A percentile compares a stretch with the other conserved stretches of the same genome.
phyloP scores from a whole-genome alignment of 2,329 filamentous ascomycete genomes.

The Diplocarpon rosae region DNA sequence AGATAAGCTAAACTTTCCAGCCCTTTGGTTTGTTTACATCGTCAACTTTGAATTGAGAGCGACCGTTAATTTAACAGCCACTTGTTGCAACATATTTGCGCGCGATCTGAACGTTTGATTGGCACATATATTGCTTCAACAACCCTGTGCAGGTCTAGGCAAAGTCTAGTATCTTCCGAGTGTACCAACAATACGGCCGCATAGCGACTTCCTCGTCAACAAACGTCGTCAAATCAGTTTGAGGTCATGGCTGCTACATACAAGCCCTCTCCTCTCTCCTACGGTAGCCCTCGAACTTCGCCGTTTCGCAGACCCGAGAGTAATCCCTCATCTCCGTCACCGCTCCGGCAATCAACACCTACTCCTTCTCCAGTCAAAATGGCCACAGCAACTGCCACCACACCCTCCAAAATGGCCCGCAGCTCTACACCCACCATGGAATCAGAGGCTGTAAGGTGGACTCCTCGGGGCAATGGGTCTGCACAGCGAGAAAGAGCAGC shows the following conservation, averaged over 20 bases:
- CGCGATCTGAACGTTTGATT: too few relatives aligned
- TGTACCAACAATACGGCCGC: neutral
- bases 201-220: slow-evolving; percentile 16
- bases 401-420: slow-evolving; percentile 33
- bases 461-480: slow-evolving; percentile 26
- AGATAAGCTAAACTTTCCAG: neutral
- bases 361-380: slow-evolving; percentile 44
- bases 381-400: slow-evolving; percentile 31
- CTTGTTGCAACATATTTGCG: too few relatives aligned
- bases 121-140: too few relatives aligned
- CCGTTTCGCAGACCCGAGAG: slow-evolving; percentile 53
- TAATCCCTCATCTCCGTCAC: slow-evolving; percentile 49
- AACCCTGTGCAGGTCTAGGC: neutral
- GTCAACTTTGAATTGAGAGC: too few relatives aligned
- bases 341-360: slow-evolving; percentile 49
- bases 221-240: neutral
- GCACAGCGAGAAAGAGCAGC: slow-evolving; percentile 24
- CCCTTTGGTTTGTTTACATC: neutral
- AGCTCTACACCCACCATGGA: slow-evolving; percentile 31
- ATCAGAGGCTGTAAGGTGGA: slow-evolving; percentile 19
- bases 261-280: slow-evolving; percentile 62
- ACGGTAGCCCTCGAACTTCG: slow-evolving; percentile 58
- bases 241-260: slow-evolving; percentile 36
- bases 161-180: neutral
- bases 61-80: too few relatives aligned